A percentile compares a stretch with the other conserved stretches of the same genome.
These are phyloP conservation scores for Naganishia vaughanmartiniae DNA, from an alignment of 768 basidiomycete species.

Conservation along the genomic window DNA sequence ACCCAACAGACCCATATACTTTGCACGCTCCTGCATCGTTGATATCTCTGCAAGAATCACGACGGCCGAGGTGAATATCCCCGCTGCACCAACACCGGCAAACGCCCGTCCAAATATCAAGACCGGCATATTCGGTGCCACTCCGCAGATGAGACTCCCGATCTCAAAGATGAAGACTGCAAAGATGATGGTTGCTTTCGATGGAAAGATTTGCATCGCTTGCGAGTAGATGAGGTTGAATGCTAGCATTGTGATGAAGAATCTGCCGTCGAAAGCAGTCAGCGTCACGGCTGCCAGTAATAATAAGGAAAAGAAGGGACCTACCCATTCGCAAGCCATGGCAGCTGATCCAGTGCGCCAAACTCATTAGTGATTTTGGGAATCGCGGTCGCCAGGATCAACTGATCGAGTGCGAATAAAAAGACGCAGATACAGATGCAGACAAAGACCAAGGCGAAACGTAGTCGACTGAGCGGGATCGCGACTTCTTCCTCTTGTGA, in stretches of 20 bases:
- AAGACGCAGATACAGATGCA: slow-evolving; percentile 43
- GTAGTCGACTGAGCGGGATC: slow-evolving; percentile 16
- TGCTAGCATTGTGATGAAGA: slow-evolving; percentile 47
- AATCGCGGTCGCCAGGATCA: slow-evolving; percentile 53
- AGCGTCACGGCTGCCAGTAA: neutral
- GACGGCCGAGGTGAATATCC: slow-evolving; percentile 49
- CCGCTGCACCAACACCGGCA: slow-evolving; percentile 57
- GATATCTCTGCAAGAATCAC: slow-evolving; percentile 47
- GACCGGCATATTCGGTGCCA: slow-evolving; percentile 45
- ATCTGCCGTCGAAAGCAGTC: neutral
- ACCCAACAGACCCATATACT: slow-evolving; percentile 49
- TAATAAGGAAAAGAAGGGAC: slow-evolving; percentile 29
- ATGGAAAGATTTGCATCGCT: slow-evolving; percentile 47
- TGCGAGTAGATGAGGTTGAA: slow-evolving; percentile 49
- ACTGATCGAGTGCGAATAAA: slow-evolving; percentile 51
- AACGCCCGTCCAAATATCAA: slow-evolving; percentile 56
- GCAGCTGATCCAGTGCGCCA: slow-evolving; percentile 41
- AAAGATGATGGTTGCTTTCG: slow-evolving; percentile 47
- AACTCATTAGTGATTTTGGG: slow-evolving; percentile 48
- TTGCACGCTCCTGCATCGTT: slow-evolving; percentile 39
- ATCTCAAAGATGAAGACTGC: slow-evolving; percentile 55
- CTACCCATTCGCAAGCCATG: slow-evolving; percentile 47
- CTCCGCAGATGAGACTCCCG: slow-evolving; percentile 56
- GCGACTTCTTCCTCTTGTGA: neutral
- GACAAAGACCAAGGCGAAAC: slow-evolving; percentile 27